phyloP scores from a whole-genome alignment of 176 grass and related monocot species.

The Puya raimondii region DNA sequence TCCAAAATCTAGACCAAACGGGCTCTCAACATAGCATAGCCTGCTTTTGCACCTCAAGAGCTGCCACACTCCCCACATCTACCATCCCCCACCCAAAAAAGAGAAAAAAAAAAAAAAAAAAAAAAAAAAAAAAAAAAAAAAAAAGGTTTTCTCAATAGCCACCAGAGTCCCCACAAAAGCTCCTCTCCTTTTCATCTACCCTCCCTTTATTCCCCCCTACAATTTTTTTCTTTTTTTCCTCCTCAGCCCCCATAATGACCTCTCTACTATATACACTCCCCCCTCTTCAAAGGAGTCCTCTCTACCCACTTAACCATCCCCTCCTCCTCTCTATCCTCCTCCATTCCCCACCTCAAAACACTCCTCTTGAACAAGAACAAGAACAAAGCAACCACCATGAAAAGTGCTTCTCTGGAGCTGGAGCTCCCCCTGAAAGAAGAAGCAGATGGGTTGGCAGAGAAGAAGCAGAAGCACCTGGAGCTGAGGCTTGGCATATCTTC shows the following conservation, averaged over 20 bases:
- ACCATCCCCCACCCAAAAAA: not conserved
- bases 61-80: not conserved
- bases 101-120: too few species aligned
- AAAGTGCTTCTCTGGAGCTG: slow-evolving; percentile 22
- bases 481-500: slow-evolving; percentile 57
- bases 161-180: slow-evolving; percentile 34
- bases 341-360: slow-evolving; percentile 21
- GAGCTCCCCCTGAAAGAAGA: slow-evolving; percentile 26
- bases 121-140: too few species aligned
- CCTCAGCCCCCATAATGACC: slow-evolving; percentile 24
- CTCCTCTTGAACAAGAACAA: slow-evolving; percentile 10
- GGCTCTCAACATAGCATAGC: too few species aligned
- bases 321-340: slow-evolving; percentile 4
- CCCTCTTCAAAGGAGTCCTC: not conserved
- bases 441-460: not conserved
- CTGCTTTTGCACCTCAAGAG: not conserved
- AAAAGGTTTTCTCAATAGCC: slow-evolving; percentile 27
- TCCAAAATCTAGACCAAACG: too few species aligned
- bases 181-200: slow-evolving; percentile 36
- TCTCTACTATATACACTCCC: too few species aligned
- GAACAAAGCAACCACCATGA: slow-evolving; percentile 38
- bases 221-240: slow-evolving; percentile 19
- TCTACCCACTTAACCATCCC: not conserved
- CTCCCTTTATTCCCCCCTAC: slow-evolving; percentile 38
- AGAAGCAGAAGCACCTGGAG: slow-evolving; percentile 31